phyloP scores from a whole-genome alignment of 306 rosid genomes.

The Quercus ilex region DNA sequence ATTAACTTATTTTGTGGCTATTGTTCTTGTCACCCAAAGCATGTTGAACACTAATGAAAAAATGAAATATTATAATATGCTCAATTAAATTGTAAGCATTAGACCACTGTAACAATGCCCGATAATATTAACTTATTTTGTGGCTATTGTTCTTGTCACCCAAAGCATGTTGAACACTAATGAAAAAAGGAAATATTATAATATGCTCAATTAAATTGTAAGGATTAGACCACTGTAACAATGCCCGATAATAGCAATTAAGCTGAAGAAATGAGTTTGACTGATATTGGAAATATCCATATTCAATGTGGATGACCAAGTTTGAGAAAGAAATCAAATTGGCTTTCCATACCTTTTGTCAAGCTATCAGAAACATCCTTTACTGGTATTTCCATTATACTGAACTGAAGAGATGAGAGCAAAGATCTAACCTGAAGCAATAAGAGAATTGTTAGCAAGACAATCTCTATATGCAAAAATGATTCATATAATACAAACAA shows the following conservation, averaged over 20 bases:
- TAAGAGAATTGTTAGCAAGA: slow-evolving; percentile 3
- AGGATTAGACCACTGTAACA: neutral
- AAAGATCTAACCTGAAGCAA: slow-evolving; percentile 62
- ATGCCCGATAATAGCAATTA: neutral
- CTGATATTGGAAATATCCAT: too few relatives aligned
- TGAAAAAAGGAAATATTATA: neutral
- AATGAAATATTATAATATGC: neutral
- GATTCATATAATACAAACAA: neutral
- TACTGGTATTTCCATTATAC: slow-evolving; percentile 67
- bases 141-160: too few relatives aligned
- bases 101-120: neutral
- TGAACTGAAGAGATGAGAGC: slow-evolving; percentile 64
- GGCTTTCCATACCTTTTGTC: slow-evolving; percentile 57
- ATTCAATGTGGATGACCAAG: neutral
- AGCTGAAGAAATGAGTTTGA: neutral
- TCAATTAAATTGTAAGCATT: neutral
- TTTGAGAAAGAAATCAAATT: slow-evolving; percentile 11
- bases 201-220: neutral
- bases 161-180: neutral
- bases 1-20: too few relatives aligned
- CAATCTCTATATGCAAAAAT: slow-evolving; percentile 15
- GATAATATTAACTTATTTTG: neutral
- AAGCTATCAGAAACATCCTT: slow-evolving; percentile 56
- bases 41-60: neutral
- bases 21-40: too few relatives aligned